Percentiles rank a stretch among this genome's conserved stretches.
These are phyloP conservation scores for Calonectria crousiana DNA, from an alignment of 2,329 filamentous ascomycete species.

Conservation along the genomic window DNA sequence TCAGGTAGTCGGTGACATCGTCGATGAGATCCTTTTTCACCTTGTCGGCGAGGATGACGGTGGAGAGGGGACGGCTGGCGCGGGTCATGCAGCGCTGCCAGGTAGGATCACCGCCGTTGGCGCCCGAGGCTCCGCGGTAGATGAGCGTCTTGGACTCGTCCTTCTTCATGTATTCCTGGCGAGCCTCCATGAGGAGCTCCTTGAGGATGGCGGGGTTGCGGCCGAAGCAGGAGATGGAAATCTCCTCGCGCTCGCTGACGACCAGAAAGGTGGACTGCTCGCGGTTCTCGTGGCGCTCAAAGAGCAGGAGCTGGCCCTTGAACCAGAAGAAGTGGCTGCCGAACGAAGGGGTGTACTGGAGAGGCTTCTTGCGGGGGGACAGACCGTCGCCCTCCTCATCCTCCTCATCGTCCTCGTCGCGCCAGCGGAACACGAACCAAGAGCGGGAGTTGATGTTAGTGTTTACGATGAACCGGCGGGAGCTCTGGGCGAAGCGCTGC, in stretches of 20 bases:
- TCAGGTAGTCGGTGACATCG: conserved; percentile 73
- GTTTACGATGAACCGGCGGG: conserved; percentile 74
- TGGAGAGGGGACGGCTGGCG: conserved; percentile 71
- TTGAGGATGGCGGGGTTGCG: conserved; percentile 72
- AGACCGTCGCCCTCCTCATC: conserved; percentile 51
- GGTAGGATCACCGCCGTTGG: conserved; percentile 55
- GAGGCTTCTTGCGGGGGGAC: conserved; percentile 57
- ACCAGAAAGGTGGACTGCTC: conserved; percentile 54
- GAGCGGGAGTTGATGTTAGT: conserved; percentile 68
- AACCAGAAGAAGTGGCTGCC: conserved; percentile 79
- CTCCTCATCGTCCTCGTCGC: conserved; percentile 61
- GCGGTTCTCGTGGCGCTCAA: conserved; percentile 64
- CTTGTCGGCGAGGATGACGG: conserved; percentile 72
- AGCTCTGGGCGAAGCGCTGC: conserved; percentile 70
- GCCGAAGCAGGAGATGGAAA: conserved; percentile 72
- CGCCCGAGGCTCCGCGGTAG: conserved; percentile 67
- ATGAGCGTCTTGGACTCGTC: conserved; percentile 75
- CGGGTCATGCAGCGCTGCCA: conserved; percentile 75
- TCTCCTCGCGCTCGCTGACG: conserved; percentile 68
- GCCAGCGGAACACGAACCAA: conserved; percentile 61
- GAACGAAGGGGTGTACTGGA: conserved; percentile 75
- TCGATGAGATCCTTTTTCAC: conserved; percentile 70
- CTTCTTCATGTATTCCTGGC: conserved; percentile 65
- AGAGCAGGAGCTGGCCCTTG: conserved; percentile 67
- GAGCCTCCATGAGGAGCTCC: conserved; percentile 71